Evolutionary conservation across 2,329 filamentous ascomycete genomes (phyloP), one percentile per base, ranked within the genome.

Genomic region (Aaosphaeria arxii): DNA sequence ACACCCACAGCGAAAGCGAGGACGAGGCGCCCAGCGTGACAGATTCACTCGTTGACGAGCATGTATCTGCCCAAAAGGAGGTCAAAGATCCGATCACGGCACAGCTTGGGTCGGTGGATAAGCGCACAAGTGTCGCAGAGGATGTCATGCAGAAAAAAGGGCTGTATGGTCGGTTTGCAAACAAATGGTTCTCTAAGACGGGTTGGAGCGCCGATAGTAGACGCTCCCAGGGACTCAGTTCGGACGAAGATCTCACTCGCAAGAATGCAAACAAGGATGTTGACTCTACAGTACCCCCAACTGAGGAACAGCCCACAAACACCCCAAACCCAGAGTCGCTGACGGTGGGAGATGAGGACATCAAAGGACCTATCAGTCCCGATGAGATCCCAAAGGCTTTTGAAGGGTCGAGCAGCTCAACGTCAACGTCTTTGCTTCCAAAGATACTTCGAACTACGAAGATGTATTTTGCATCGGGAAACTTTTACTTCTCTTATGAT

Each of bases 401-500:
- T 7, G 54, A 53, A 13, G 67, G 67, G 17, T 54, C 59, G 5
- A 60, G 62, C 43, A 62, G 71, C 40, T 66, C 63, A 2, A 59
- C 61, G 3, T 69, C 66, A 2, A 49, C 64, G 32, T 57, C 62
- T 0, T 51, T 97, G 31, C 75, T 95, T 7, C 92, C 92, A 1
- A 95, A 96, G 63, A 77, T 97, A 36, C 71, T 99, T 39, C 82
- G 87, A 38, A 95, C 89, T 31, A 86, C 90, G 1, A 89, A 89
- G 62, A 82, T 97, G 47, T 82, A 96, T 51, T 92, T 96, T 63
- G 85, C 88, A 1, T 81, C 85, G 0, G 81, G 81, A 53, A 96
- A 89, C 67, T 97, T 96, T 70, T 97, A 87, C 75, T 99, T 92
- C 69, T 91, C 91, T 0, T 96, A 99, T 67, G 94, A 99, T 55